These are phyloP conservation scores for Puccinia horiana DNA, from an alignment of 1,284 basidiomycete species.

Conservation along the genomic window DNA sequence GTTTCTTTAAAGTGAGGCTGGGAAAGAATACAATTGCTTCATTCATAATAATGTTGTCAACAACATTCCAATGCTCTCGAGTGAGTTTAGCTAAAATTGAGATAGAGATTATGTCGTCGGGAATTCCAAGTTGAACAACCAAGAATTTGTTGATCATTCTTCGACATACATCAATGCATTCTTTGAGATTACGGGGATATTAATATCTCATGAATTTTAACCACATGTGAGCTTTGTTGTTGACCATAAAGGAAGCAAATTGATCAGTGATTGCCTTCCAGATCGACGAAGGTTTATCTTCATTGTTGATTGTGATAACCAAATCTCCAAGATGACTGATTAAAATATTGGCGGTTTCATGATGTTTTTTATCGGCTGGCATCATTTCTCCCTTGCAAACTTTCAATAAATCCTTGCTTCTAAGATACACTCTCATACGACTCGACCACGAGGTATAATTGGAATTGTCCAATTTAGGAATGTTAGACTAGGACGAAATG, in stretches of 20 bases:
- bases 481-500: not conserved
- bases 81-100: not conserved
- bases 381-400: not conserved
- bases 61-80: not conserved
- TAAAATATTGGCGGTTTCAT: not conserved
- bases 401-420: not conserved
- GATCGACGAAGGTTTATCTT: not conserved
- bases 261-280: not conserved
- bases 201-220: not conserved
- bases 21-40: not conserved
- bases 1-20: not conserved
- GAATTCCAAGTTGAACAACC: constrained; percentile 2
- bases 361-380: not conserved
- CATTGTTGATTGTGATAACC: not conserved
- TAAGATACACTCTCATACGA: constrained; percentile 7
- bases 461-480: not conserved
- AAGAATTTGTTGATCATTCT: not conserved
- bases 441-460: not conserved
- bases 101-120: not conserved
- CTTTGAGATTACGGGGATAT: not conserved
- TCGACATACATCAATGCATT: not conserved
- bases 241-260: not conserved
- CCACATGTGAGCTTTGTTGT: not conserved
- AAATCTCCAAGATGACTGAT: not conserved
- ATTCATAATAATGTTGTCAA: not conserved